A percentile compares a stretch with the other conserved stretches of the same genome.
Conservation (phyloP, 495 filamentous ascomycete genomes). For the Haplographium delicatum region DNA sequence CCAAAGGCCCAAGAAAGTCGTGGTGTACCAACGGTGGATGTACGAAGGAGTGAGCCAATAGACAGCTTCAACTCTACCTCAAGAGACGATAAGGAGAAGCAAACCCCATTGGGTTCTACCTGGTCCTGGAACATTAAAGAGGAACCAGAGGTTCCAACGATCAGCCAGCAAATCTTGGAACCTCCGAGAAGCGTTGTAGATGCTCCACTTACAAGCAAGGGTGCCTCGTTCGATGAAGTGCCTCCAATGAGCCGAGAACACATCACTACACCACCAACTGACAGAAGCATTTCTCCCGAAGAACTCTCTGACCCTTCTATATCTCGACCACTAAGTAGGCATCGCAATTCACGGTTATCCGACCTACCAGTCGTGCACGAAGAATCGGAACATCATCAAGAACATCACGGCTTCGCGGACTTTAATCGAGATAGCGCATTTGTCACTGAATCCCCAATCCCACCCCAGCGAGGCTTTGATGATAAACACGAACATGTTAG, state of each 20-base stretch:
- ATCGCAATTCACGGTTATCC: conserved; percentile 9
- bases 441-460: conserved; percentile 36
- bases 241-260: conserved; percentile 2
- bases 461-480: conserved; percentile 21
- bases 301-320: not conserved
- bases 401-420: conserved; percentile 24
- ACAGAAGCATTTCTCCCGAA: not conserved
- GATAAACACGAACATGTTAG: conserved; percentile 32
- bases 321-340: conserved; percentile 3
- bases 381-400: conserved; percentile 12
- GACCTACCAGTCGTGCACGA: conserved; percentile 23
- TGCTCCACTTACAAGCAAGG: not conserved
- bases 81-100: too few species aligned
- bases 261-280: conserved; percentile 10
- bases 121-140: too few species aligned
- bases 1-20: too few species aligned
- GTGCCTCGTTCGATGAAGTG: conserved; percentile 1
- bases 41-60: too few species aligned
- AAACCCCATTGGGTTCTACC: too few species aligned
- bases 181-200: not conserved
- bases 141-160: too few species aligned
- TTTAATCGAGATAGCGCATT: conserved; percentile 46
- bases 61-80: too few species aligned
- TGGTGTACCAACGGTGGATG: too few species aligned
- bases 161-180: not conserved